Base-by-base conservation (phyloP, 768 basidiomycete genomes). In the Lentinula sp. region DNA sequence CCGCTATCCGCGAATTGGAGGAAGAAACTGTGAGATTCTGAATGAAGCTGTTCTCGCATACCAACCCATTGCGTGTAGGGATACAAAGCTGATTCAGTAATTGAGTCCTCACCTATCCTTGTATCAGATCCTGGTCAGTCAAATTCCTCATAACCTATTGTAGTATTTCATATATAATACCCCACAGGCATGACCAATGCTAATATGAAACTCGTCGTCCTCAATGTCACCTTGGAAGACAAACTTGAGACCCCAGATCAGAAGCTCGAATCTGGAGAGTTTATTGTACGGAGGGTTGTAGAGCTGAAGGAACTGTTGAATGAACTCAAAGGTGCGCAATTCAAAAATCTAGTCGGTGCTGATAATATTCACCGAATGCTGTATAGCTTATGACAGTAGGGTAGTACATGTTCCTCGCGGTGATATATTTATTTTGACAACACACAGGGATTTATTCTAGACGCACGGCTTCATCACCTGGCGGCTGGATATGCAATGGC, bases 161-260 rank as follows among this genome's bases (percentile, higher is more conserved):
- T 12, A 33, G 20, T 53, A 28, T 28, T 28, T 28, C 28, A 28
- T 28, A 28, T 3, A 28, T 28, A 3, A 28, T 28, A 28, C 28
- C 28, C 28, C 28, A 28, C 57, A 91, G 94, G 95, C 9, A 95
- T 98, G 94, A 90, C 92, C 18, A 93, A 86, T 48, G 91, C 95
- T 12, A 96, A 91, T 69, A 95, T 95, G 92, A 87, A 91, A 67
- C 82, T 97, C 20, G 86, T 93, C 51, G 79, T 87, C 16, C 77
- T 95, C 33, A 79, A 81, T 61, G 88, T 93, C 48, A 71, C 77
- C 37, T 76, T 98, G 59, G 77, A 82, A n/a, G 85, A 84, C 62
- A 72, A 81, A 66, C 74, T 96, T 63, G 82, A 87, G 63, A 79
- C 78, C 15, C 93, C 93, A 0, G 74, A 80, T 10, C 86, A 91